These are phyloP conservation scores for Prunus armeniaca DNA, from an alignment of 306 rosid species.

Conservation along the genomic window DNA sequence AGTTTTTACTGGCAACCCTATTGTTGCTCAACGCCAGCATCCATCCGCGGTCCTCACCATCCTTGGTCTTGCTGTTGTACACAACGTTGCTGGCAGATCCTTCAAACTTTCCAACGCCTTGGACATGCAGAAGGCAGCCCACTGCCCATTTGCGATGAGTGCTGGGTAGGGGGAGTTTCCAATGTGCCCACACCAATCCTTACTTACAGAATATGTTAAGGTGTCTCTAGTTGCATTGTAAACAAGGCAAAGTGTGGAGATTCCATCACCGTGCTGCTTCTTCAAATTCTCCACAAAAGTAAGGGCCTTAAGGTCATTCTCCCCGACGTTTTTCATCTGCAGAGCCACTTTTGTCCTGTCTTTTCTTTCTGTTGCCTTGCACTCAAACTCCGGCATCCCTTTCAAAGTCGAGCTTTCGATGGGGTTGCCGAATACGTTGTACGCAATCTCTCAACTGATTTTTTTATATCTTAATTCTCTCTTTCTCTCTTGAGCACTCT, in stretches of 20 bases:
- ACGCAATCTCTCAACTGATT: no score
- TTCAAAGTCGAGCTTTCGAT: no score
- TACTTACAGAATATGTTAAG: neutral
- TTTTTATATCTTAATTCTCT: no score
- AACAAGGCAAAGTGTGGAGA: neutral
- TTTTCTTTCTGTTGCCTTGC: neutral
- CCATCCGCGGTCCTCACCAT: fast-evolving
- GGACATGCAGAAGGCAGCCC: constrained; percentile 14
- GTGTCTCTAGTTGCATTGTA: constrained; percentile 13
- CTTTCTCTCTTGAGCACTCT: no score
- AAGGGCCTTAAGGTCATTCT: neutral
- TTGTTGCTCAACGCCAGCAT: no score
- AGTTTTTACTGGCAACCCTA: no score
- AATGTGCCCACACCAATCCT: neutral
- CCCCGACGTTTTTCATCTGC: neutral
- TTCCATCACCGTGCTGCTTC: neutral
- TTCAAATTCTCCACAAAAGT: constrained; percentile 8
- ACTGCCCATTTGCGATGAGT: constrained; percentile 7
- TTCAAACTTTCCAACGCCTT: neutral
- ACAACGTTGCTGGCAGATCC: neutral
- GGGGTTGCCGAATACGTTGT: no score
- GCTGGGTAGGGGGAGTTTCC: neutral
- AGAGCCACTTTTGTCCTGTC: neutral
- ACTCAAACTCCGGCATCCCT: neutral
- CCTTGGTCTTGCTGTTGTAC: neutral